Evolutionary conservation across 768 basidiomycete genomes (phyloP), one percentile per base, ranked within the genome.

Genomic region (Leccinum rimulosum): DNA sequence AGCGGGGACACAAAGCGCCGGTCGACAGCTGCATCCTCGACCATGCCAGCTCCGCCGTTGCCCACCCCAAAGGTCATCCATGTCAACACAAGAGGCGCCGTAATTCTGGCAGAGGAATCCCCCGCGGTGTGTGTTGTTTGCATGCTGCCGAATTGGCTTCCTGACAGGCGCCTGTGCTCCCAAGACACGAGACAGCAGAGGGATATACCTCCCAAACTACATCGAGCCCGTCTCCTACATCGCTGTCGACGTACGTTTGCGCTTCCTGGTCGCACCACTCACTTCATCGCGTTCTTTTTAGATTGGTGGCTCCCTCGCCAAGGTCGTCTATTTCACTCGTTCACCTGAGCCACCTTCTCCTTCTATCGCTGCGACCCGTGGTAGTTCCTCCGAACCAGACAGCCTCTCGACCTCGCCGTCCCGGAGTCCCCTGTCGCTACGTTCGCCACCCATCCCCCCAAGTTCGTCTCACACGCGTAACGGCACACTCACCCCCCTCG

Each of bases 191-290:
- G 95, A 98, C 74, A 95, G 93, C 68, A 82, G 95, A 70, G 96
- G 95, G 10, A 98, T 99, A 67, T 98, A 98, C 76, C 82, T 99
- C 33, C 97, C 97, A 55, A 95, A 97, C 70, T 87, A 98, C 77
- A 96, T 96, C 61, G 97, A 99, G 75, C 93, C 93, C 25, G 89
- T 99, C 15, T 97, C 95, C 19, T 95, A 98, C 72, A 95, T 98
- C 56, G 97, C 97, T 4, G 88, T 99, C 57, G 96, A 99, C 71
- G 95, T 96, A 71, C 78, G 94, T 84, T 4, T 28, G 10, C 49
- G 51, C 14, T 14, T 45, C 36, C 54, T 45, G 19, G 17, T 60
- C 49, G 48, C 53, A 51, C 15, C 9, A 27, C 36, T n/a, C 33
- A 40, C 6, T 14, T 61, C 30, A 64, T 35, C 14, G 58, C 35